Conservation (phyloP, 169 alveolate genomes). For the Perkinsus chesapeaki region DNA sequence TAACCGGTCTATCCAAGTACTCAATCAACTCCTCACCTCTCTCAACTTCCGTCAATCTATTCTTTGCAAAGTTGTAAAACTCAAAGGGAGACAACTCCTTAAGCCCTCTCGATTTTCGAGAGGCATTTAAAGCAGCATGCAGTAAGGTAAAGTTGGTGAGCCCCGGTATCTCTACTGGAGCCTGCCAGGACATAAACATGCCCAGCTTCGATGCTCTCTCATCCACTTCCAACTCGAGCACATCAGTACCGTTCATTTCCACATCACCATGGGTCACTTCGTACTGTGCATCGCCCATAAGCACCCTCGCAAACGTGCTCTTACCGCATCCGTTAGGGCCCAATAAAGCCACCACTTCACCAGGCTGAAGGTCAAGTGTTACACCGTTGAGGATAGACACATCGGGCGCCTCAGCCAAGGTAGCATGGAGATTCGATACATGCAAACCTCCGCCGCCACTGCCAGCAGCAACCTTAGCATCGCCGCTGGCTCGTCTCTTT, state of each 20-base stretch:
- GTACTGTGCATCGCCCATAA: slow-evolving; percentile 36
- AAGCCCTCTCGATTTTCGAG: slow-evolving; percentile 22
- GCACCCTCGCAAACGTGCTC: slow-evolving; percentile 27
- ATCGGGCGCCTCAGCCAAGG: neutral
- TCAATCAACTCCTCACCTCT: slow-evolving; percentile 7
- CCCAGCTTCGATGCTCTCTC: slow-evolving; percentile 29
- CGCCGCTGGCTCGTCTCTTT: neutral
- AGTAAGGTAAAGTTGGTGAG: slow-evolving; percentile 31
- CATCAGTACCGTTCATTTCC: slow-evolving; percentile 26
- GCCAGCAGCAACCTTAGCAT: neutral
- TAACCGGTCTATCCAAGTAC: slow-evolving; percentile 38
- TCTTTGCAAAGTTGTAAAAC: slow-evolving; percentile 19
- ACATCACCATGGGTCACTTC: slow-evolving; percentile 31
- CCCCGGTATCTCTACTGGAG: slow-evolving; percentile 36
- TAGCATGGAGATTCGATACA: neutral
- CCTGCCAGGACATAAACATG: slow-evolving; percentile 32
- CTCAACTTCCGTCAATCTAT: slow-evolving; percentile 20
- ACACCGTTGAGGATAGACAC: slow-evolving; percentile 27
- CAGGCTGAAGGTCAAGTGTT: slow-evolving; percentile 20
- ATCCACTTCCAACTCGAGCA: slow-evolving; percentile 21
- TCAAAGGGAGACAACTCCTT: slow-evolving; percentile 30
- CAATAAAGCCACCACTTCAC: slow-evolving; percentile 31
- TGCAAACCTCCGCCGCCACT: neutral
- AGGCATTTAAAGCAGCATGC: slow-evolving; percentile 33
- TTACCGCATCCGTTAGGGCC: slow-evolving; percentile 39